Conservation (phyloP, 306 rosid species). For the Vigna nakashimae region DNA sequence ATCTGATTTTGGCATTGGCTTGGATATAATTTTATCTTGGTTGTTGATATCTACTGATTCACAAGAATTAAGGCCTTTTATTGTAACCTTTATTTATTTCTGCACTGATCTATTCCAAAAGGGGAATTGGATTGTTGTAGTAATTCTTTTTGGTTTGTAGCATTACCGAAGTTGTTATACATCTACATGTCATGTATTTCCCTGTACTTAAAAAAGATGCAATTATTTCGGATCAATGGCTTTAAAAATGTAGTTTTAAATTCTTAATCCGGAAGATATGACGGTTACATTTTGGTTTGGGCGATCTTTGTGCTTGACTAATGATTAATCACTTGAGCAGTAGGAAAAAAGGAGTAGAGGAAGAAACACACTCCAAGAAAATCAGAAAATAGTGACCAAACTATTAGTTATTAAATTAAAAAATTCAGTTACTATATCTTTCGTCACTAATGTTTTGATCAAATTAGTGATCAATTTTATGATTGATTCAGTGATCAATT, state of each 20-base stretch:
- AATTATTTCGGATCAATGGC: conserved; percentile 38
- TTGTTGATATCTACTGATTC: conserved; percentile 46
- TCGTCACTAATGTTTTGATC: too few species aligned
- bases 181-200: conserved; percentile 41
- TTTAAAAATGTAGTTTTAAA: background rate
- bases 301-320: background rate
- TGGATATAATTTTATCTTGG: conserved; percentile 41
- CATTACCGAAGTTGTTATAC: conserved; percentile 61
- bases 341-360: too few species aligned
- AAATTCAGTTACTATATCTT: too few species aligned
- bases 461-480: too few species aligned
- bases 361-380: too few species aligned
- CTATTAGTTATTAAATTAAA: too few species aligned
- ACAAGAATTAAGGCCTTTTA: conserved; percentile 44
- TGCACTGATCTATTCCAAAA: conserved; percentile 49
- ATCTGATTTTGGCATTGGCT: conserved; percentile 45
- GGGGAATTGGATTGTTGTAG: conserved; percentile 75
- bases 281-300: conserved; percentile 6
- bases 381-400: too few species aligned
- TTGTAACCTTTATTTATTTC: conserved; percentile 64
- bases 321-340: too few species aligned
- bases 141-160: conserved; percentile 56
- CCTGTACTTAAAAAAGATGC: conserved; percentile 36
- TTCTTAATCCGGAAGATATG: background rate
- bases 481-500: too few species aligned